phyloP scores from a whole-genome alignment of 148 eudicot genomes.

The Bassia scoparia region DNA sequence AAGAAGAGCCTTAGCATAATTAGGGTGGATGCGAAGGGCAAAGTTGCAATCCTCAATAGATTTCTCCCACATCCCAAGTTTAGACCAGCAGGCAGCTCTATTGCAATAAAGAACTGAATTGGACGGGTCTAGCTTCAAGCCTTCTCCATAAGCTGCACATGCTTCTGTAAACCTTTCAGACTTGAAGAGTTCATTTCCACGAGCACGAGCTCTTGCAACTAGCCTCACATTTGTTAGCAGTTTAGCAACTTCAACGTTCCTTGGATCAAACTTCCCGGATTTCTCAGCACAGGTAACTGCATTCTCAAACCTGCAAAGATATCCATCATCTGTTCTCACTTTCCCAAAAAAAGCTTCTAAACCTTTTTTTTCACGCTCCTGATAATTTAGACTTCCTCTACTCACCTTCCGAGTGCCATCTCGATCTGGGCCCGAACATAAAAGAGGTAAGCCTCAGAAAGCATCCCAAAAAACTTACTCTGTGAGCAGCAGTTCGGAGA shows the following conservation, averaged over 20 bases:
- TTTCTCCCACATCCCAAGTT: constrained; percentile 69
- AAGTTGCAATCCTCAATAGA: constrained; percentile 80
- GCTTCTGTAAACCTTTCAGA: constrained; percentile 89
- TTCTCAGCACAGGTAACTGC: constrained; percentile 64
- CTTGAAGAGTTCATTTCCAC: constrained; percentile 86
- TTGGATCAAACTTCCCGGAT: constrained; percentile 57
- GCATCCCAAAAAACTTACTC: constrained; percentile 76
- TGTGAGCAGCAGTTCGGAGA: constrained; percentile 41
- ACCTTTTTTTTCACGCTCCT: constrained; percentile 16
- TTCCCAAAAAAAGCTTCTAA: constrained; percentile 24
- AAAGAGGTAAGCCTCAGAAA: constrained; percentile 65
- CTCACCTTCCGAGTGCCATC: constrained; percentile 90
- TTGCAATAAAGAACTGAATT: constrained; percentile 84
- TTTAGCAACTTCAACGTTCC: constrained; percentile 50
- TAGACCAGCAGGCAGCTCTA: constrained; percentile 93
- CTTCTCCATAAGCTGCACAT: constrained; percentile 83
- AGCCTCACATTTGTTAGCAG: constrained; percentile 55
- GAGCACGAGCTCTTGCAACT: constrained; percentile 70
- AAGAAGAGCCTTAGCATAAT: constrained; percentile 80
- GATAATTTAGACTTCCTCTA: constrained; percentile 19
- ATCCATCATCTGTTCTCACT: constrained; percentile 44
- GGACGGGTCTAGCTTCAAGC: constrained; percentile 67
- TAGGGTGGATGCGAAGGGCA: constrained; percentile 74
- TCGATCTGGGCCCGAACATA: constrained; percentile 78
- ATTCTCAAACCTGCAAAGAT: constrained; percentile 78